Percentiles rank a stretch among this genome's conserved stretches.
Evolutionary conservation across 2,329 filamentous ascomycete genomes (phyloP).

Genomic region (Penicillium sp.): DNA sequence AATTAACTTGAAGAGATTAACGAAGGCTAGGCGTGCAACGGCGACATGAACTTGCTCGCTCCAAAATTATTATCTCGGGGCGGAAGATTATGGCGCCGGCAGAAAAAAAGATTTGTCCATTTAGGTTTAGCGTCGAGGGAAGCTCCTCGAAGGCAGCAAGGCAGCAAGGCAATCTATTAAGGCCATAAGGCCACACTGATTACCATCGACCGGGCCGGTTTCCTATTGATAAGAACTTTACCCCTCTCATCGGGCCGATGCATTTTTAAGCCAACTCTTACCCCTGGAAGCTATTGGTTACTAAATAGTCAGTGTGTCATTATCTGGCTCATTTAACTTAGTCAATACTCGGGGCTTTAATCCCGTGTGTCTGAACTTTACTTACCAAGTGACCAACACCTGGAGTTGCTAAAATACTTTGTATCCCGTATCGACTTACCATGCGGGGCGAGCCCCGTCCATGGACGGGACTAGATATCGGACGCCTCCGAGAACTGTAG

Average conservation of each 20-base stretch:
- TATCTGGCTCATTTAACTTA: background rate
- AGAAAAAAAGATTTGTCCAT: constrained; percentile 15
- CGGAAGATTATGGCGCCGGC: constrained; percentile 24
- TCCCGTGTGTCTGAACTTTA: background rate
- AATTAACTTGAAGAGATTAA: constrained; percentile 16
- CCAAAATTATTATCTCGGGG: constrained; percentile 38
- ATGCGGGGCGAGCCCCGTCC: constrained; percentile 9
- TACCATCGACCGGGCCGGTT: constrained; percentile 11
- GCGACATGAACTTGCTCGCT: constrained; percentile 15
- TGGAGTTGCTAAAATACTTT: background rate
- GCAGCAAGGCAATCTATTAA: background rate
- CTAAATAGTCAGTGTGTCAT: background rate
- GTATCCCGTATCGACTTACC: background rate
- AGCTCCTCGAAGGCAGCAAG: constrained; percentile 17
- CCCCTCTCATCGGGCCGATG: constrained; percentile 17
- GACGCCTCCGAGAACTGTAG: background rate
- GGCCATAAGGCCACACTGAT: background rate
- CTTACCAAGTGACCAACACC: background rate
- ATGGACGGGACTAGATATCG: constrained; percentile 4
- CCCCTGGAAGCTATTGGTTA: background rate
- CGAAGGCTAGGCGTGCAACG: constrained; percentile 13
- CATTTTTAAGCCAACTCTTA: background rate
- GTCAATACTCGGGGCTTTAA: background rate
- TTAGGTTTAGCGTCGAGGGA: constrained; percentile 7
- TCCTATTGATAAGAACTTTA: constrained; percentile 7